A percentile compares a stretch with the other conserved stretches of the same genome.
Conservation (phyloP, 345 rosid species). For the Mercurialis annua region DNA sequence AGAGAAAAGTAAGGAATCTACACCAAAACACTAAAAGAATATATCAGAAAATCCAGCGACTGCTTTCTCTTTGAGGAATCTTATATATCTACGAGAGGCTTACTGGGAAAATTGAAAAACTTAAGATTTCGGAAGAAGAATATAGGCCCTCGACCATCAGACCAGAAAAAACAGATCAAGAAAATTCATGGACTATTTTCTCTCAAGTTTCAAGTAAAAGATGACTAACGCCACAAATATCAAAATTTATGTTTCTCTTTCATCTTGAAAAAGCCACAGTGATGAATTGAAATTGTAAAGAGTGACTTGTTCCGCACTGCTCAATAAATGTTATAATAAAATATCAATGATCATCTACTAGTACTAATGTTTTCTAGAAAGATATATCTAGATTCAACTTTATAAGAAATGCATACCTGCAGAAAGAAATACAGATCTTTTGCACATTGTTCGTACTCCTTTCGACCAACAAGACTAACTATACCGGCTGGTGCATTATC, state of each 20-base stretch:
- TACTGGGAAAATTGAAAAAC: no score
- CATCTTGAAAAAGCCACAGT: neutral
- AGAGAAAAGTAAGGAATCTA: no score
- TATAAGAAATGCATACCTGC: conserved; percentile 55
- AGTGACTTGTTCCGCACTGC: neutral
- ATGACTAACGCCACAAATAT: neutral
- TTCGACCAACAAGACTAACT: conserved; percentile 82
- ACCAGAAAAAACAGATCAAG: neutral
- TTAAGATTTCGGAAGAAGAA: no score
- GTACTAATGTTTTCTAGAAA: neutral
- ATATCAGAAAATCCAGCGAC: no score
- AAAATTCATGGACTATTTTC: neutral
- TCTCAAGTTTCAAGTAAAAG: neutral
- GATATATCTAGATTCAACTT: neutral
- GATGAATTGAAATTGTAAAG: neutral
- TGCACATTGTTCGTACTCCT: conserved; percentile 86
- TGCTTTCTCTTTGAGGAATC: no score
- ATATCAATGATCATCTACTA: neutral
- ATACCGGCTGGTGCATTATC: conserved; percentile 85
- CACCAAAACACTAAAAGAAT: no score
- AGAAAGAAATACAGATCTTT: conserved; percentile 92
- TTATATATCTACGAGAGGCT: no score
- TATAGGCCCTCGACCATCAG: neutral
- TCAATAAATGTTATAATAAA: neutral
- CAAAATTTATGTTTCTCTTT: neutral